Evolutionary conservation across 2,329 filamentous ascomycete species (phyloP).

Genomic region (Alternaria arborescens): DNA sequence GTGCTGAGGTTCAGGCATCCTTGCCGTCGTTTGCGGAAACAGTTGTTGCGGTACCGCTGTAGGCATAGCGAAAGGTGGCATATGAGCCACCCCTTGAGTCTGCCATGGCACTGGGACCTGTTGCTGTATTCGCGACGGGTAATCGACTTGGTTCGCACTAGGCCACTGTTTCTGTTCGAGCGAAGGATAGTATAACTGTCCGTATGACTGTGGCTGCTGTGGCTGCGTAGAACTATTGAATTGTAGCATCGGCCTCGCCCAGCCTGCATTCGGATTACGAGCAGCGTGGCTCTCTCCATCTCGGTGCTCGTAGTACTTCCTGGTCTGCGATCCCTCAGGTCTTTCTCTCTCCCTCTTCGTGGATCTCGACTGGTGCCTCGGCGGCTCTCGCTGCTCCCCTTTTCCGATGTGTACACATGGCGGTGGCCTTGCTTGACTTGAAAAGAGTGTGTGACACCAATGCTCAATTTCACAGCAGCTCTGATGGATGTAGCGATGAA

Average conservation of each 20-base stretch:
- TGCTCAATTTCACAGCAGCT: constrained; percentile 27
- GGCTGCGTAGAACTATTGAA: background rate
- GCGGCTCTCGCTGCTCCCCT: constrained; percentile 6
- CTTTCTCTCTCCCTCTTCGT: constrained; percentile 2
- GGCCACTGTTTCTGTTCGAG: background rate
- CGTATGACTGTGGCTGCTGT: constrained; percentile 7
- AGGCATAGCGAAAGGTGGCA: constrained; percentile 1
- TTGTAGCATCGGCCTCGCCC: constrained; percentile 7
- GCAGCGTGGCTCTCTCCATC: background rate
- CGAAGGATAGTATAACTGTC: background rate
- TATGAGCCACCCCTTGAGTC: background rate
- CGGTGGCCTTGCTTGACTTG: background rate
- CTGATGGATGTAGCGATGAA: constrained; percentile 27
- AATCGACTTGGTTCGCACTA: background rate
- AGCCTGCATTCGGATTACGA: background rate
- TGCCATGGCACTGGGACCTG: constrained; percentile 5
- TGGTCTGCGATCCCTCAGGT: constrained; percentile 1
- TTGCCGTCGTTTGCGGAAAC: background rate
- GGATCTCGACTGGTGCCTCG: constrained; percentile 8
- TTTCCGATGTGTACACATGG: constrained; percentile 8
- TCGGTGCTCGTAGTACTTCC: background rate
- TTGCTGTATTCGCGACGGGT: background rate
- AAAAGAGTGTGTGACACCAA: constrained; percentile 22
- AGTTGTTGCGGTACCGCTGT: background rate
- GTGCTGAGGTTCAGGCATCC: constrained; percentile 8